Base-by-base conservation (phyloP, 805 yeast species). In the Komagataella ulmi region DNA sequence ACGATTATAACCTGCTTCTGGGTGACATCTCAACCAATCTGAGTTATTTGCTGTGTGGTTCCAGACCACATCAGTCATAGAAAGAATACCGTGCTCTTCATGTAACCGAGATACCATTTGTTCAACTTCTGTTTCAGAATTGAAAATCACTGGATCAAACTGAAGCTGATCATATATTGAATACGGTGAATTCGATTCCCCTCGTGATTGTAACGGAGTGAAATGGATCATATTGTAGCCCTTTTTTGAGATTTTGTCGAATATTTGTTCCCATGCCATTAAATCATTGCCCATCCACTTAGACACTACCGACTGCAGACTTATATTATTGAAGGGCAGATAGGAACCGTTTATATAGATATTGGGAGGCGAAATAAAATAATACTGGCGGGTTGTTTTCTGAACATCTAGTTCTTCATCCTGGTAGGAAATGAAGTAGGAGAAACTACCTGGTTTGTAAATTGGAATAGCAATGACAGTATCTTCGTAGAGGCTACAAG, bases 191-290 rank as follows among this genome's bases (percentile, higher is more conserved):
- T 90, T 78, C 1, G 96, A 86, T 55, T 75, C 84, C 40, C 99
- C 99, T 52, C 98, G 75, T 56, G 81, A 69, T 66, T 91, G 97
- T 58, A 91, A 72, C 0, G 99, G 99, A 5, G 97, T 90, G 65
- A 91, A 91, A 70, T 91, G 99, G 47, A 93, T 72, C 97, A 91
- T 88, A 65, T 93, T 93, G 70, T 91, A 91, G 18, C 93, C 90
- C 65, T 93, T 93, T 7, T 67, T 63, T 14, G 82, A 67, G 47
- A 91, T 76, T 48, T 76, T 76, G 1, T 65, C 63, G 53, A 91
- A 85, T 52, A 85, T 69, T 1, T 67, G 63, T 52, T 79, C 78
- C 98, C 98, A 91, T 12, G 77, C 65, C 1, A 64, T 62, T 40
- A 73, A 63, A 49, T 65, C 65, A 1, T 79, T 75, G 1, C 97